These are phyloP conservation scores for Penicillium sclerotigenum DNA, from an alignment of 2,329 filamentous ascomycete species.

Conservation along the genomic window DNA sequence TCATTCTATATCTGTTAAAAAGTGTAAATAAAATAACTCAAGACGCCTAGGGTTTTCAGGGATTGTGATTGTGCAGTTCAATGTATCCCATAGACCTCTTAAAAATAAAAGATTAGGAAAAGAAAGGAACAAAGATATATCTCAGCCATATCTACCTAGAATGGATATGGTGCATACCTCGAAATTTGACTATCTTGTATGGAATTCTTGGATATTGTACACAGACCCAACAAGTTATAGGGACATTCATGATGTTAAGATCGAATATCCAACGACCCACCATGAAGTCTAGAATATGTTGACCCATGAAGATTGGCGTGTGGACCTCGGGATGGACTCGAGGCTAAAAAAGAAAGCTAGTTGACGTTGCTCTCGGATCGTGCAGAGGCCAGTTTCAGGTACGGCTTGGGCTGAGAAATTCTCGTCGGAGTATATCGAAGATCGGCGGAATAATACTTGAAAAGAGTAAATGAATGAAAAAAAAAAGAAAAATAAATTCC, in stretches of 20 bases:
- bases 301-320: slow-evolving; percentile 6
- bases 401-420: slow-evolving; percentile 16
- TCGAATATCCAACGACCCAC: slow-evolving; percentile 7
- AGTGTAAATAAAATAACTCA: background rate
- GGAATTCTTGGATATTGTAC: background rate
- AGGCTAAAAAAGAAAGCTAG: slow-evolving; percentile 6
- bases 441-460: slow-evolving; percentile 10
- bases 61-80: slow-evolving; percentile 1
- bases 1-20: background rate
- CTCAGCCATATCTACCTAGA: background rate
- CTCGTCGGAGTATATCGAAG: slow-evolving; percentile 24
- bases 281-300: slow-evolving; percentile 7
- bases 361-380: slow-evolving; percentile 17
- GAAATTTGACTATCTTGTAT: background rate
- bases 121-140: background rate
- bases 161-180: too few relatives aligned
- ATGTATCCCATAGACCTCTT: background rate
- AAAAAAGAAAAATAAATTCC: background rate
- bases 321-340: slow-evolving; percentile 13
- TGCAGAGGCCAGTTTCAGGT: slow-evolving; percentile 25
- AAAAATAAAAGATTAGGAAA: background rate
- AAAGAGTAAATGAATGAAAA: background rate
- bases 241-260: slow-evolving; percentile 1
- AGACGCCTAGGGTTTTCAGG: background rate
- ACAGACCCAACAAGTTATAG: background rate